Percentiles rank a stretch among this genome's conserved stretches.
These are phyloP conservation scores for Serendipita sp. DNA, from an alignment of 768 basidiomycete species.

Conservation along the genomic window DNA sequence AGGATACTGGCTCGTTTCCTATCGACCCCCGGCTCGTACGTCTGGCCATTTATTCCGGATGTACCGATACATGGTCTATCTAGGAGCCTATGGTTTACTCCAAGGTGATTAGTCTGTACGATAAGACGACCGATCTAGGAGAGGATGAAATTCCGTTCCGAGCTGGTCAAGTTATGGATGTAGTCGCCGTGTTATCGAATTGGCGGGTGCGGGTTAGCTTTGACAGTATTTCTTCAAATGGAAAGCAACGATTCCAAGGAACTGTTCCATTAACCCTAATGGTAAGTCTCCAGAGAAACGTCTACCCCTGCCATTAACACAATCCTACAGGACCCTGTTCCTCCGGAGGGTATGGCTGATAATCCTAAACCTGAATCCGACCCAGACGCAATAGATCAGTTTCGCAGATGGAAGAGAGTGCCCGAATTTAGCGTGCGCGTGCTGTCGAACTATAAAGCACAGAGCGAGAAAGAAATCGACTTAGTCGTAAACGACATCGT, in stretches of 20 bases:
- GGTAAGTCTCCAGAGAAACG: background rate
- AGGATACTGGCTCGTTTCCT: background rate
- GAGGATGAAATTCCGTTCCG: background rate
- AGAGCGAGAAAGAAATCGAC: background rate
- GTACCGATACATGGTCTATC: background rate
- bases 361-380: background rate
- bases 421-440: background rate
- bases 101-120: background rate
- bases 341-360: background rate
- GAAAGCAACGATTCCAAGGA: background rate
- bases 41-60: background rate
- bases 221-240: background rate
- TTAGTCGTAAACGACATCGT: background rate
- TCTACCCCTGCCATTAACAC: background rate
- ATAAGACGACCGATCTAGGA: background rate
- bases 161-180: background rate
- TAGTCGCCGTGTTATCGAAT: background rate
- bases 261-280: background rate
- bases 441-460: background rate
- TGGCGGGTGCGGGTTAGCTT: background rate
- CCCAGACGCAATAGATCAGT: too few species aligned
- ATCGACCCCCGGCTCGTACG: background rate
- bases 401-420: background rate
- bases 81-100: background rate
- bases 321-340: background rate